A percentile compares a stretch with the other conserved stretches of the same genome.
Evolutionary conservation across 2,329 filamentous ascomycete species (phyloP).

Genomic region (Ceratocystis cubensis): DNA sequence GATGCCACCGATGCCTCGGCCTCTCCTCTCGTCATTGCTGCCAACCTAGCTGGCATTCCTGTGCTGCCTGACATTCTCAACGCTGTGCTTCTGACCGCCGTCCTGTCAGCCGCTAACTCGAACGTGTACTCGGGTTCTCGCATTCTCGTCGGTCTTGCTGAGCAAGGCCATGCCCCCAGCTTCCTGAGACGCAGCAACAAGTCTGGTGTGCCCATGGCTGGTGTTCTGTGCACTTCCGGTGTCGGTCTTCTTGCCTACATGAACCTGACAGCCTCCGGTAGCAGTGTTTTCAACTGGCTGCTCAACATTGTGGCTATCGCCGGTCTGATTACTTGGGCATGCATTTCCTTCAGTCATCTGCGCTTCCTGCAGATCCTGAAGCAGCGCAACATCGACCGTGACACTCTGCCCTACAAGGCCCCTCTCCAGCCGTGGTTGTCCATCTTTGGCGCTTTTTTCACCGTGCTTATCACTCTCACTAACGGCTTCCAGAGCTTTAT

Average conservation of each 20-base stretch:
- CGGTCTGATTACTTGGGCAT: constrained; percentile 58
- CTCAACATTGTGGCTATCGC: constrained; percentile 58
- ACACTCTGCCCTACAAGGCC: constrained; percentile 47
- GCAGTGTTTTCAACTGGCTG: constrained; percentile 57
- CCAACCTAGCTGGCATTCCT: constrained; percentile 48
- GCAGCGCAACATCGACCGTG: constrained; percentile 44
- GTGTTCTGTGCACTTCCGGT: constrained; percentile 40
- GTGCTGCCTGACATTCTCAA: constrained; percentile 61
- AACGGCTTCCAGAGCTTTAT: constrained; percentile 60
- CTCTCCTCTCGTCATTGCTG: constrained; percentile 52
- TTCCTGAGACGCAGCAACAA: constrained; percentile 48
- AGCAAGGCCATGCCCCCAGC: constrained; percentile 49
- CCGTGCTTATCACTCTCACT: constrained; percentile 50
- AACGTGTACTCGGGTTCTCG: constrained; percentile 63
- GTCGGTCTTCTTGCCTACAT: constrained; percentile 56
- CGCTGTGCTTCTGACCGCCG: constrained; percentile 62
- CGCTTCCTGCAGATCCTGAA: constrained; percentile 50
- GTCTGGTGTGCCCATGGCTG: constrained; percentile 49
- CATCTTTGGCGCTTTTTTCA: constrained; percentile 55
- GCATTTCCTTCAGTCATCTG: constrained; percentile 52
- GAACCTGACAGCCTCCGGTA: constrained; percentile 47
- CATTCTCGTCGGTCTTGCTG: constrained; percentile 53
- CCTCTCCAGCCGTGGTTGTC: constrained; percentile 51
- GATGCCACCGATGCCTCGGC: constrained; percentile 46
- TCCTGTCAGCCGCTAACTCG: constrained; percentile 65